A percentile compares a stretch with the other conserved stretches of the same genome.
Evolutionary conservation across 768 basidiomycete species (phyloP).

Genomic region (Panellus pusillus): DNA sequence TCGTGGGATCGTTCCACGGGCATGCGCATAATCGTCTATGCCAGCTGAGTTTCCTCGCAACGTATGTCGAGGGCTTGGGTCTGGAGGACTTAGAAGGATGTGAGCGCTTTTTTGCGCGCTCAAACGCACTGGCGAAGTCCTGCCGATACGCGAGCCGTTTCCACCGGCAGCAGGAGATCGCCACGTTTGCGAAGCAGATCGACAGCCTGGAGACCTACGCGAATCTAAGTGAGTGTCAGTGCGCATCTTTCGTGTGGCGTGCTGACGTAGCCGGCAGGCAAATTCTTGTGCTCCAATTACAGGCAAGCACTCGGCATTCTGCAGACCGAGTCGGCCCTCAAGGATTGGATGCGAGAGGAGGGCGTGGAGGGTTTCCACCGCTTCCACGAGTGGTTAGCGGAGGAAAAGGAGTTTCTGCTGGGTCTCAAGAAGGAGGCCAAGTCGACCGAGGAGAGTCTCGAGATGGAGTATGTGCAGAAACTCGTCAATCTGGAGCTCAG

Average conservation of each 20-base stretch:
- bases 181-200: background rate
- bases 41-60: conserved; percentile 2
- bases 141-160: background rate
- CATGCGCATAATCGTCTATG: conserved; percentile 3
- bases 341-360: background rate
- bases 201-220: background rate
- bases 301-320: background rate
- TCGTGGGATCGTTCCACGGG: conserved; percentile 1
- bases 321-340: background rate
- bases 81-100: conserved; percentile 12
- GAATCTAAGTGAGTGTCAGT: background rate
- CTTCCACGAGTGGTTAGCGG: background rate
- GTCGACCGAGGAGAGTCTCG: no score
- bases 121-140: conserved; percentile 1
- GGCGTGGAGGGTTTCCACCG: background rate
- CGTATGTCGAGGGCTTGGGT: conserved; percentile 2
- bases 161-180: conserved; percentile 1
- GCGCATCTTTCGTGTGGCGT: background rate
- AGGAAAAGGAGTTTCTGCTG: conserved; percentile 6
- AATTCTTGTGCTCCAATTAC: conserved; percentile 1
- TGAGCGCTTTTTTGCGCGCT: conserved; percentile 3
- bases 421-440: no score
- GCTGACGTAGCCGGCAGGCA: background rate
- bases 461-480: no score
- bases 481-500: no score